phyloP scores from a whole-genome alignment of 139 green algal genomes.

The Astrephomene gubernaculifera region DNA sequence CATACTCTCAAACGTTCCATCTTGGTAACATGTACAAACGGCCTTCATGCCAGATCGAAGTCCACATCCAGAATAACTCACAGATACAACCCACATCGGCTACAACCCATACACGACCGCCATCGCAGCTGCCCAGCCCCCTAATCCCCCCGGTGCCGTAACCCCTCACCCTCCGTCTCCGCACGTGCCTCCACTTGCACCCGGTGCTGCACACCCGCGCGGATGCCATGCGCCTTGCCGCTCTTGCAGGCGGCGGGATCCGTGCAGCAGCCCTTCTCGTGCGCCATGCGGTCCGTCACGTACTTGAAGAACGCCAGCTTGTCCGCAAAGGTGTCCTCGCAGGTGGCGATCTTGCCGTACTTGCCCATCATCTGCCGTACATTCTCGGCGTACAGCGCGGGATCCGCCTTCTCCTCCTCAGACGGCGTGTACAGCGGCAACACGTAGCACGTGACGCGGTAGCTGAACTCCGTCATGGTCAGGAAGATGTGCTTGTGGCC shows the following conservation, averaged over 20 bases:
- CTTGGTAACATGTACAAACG: too few relatives aligned
- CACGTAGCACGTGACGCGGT: constrained; percentile 42
- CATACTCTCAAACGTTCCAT: too few relatives aligned
- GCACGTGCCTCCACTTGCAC: constrained; percentile 9
- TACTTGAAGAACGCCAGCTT: constrained; percentile 43
- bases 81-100: too few relatives aligned
- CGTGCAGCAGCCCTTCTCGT: neutral
- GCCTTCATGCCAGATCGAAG: too few relatives aligned
- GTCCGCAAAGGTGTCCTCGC: constrained; percentile 26
- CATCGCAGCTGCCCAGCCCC: too few relatives aligned
- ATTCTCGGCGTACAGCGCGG: constrained; percentile 79
- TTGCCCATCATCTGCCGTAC: constrained; percentile 80
- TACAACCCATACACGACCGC: too few relatives aligned
- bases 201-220: neutral
- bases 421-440: constrained; percentile 86
- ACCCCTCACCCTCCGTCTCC: neutral
- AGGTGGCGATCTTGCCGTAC: constrained; percentile 32
- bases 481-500: constrained; percentile 80
- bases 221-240: neutral
- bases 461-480: constrained; percentile 57
- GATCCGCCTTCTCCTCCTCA: constrained; percentile 70
- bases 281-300: neutral
- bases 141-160: too few relatives aligned
- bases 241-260: neutral
- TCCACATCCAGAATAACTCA: too few relatives aligned